phyloP scores from a whole-genome alignment of 108 stramenopile species.

The Cyclotella kingstonii region DNA sequence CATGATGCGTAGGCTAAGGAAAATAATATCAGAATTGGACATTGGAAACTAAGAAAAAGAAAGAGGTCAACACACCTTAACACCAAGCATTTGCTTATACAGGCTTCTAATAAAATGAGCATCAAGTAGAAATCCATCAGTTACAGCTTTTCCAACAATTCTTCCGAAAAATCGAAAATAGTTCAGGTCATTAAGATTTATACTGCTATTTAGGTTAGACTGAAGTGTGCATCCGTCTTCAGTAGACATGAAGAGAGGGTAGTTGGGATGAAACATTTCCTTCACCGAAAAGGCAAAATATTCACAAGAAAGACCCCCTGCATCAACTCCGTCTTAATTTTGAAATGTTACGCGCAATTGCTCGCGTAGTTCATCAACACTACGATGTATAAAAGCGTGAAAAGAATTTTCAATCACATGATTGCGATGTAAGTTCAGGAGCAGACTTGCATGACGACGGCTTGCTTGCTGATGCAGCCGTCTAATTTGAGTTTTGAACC shows the following conservation, averaged over 20 bases:
- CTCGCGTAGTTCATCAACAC: constrained; percentile 95
- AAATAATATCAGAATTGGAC: neutral
- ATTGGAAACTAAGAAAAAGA: neutral
- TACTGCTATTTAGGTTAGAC: constrained; percentile 93
- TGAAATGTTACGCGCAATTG: constrained; percentile 92
- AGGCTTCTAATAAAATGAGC: constrained; percentile 97
- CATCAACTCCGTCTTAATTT: constrained; percentile 97
- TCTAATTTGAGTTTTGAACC: constrained; percentile 85
- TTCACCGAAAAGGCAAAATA: constrained; percentile 95
- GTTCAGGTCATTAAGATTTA: constrained; percentile 93
- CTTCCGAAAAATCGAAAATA: constrained; percentile 97
- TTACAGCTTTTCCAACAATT: constrained; percentile 97
- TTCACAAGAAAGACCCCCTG: constrained; percentile 96
- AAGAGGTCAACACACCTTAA: constrained; percentile 39
- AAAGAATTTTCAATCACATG: constrained; percentile 96
- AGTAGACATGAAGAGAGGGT: constrained; percentile 94
- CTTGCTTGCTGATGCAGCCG: constrained; percentile 82
- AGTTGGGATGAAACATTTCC: constrained; percentile 98
- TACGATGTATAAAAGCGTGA: constrained; percentile 88
- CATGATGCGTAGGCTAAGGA: constrained; percentile 76
- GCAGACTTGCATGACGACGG: constrained; percentile 85
- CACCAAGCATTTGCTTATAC: constrained; percentile 99
- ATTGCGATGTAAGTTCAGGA: constrained; percentile 80
- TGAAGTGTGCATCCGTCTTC: constrained; percentile 97
- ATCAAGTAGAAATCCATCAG: constrained; percentile 96